Evolutionary conservation across 176 grass and related monocot genomes (phyloP), one percentile per base, ranked within the genome.

Genomic region (Zea luxurians): DNA sequence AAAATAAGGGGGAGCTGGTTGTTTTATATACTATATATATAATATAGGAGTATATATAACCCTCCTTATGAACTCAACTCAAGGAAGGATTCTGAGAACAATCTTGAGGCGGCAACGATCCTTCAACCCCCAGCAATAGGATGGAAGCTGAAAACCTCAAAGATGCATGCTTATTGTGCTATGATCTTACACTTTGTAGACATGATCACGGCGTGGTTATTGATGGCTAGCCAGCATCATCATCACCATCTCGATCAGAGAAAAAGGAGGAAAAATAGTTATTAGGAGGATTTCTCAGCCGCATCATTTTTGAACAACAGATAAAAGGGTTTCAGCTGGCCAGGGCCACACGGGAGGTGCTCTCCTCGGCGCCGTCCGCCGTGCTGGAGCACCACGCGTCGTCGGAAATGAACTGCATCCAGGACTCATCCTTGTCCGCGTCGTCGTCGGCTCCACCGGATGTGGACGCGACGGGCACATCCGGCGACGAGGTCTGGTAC

Each of bases 331-430:
- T 66, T 88, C 71, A 91, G 78, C 13, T 48, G 17, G 81, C 84
- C 9, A 86, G 48, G 21, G 79, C 88, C 4, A 83, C 80, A 16
- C 74, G 73, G 61, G 81, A 85, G 34, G 86, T 87, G 42, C 84
- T 87, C 62, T 92, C 93, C 36, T 88, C 88, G 4, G 68, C 52
- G 5, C 84, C 84, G 2, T 80, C 90, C n/a, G 78, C 69, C 47
- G 77, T 46, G 86, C 79, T 88, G 17, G 87, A 83, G 83, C 85
- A 92, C 90, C 90, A 97, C 1, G 93, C 93, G 58, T 97, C 93
- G 11, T 97, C 90, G 4, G 87, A 92, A 61, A 97, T 93, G 77
- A 97, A 97, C 68, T 97, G 88, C 93, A 97, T 97, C 93, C 93
- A 97, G 5, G 87, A 87, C 7, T 97, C 93, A 0, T 97, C 93